These are phyloP conservation scores for Torulaspora indica DNA, from an alignment of 805 yeast species.

Conservation along the genomic window DNA sequence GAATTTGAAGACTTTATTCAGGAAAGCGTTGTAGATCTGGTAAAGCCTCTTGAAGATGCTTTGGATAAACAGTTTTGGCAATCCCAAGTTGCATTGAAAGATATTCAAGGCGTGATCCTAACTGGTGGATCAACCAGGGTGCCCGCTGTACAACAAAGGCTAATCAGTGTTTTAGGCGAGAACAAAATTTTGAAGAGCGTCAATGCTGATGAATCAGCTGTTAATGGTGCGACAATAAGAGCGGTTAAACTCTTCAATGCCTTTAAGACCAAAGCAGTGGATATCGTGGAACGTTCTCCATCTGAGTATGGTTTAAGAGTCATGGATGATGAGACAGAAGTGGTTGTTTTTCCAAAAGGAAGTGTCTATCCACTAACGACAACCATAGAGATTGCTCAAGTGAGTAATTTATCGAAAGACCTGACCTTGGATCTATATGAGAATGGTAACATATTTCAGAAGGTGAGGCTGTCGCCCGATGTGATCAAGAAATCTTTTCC, in stretches of 20 bases:
- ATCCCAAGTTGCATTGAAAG: conserved; percentile 29
- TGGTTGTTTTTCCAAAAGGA: conserved; percentile 47
- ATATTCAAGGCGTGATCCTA: conserved; percentile 63
- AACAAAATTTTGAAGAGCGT: conserved; percentile 71
- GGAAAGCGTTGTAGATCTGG: conserved; percentile 44
- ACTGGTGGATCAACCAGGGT: conserved; percentile 91
- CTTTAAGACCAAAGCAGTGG: conserved; percentile 55
- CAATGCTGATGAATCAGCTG: conserved; percentile 94
- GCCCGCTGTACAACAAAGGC: conserved; percentile 72
- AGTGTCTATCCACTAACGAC: conserved; percentile 36
- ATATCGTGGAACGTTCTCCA: conserved; percentile 52
- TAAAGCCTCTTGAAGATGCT: conserved; percentile 52
- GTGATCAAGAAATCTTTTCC: conserved; percentile 35
- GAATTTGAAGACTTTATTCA: conserved; percentile 60
- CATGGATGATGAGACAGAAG: conserved; percentile 29
- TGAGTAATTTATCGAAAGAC: conserved; percentile 22
- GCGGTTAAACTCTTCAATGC: conserved; percentile 71
- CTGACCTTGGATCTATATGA: conserved; percentile 37
- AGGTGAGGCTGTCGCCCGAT: conserved; percentile 13
- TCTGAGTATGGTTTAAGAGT: conserved; percentile 43
- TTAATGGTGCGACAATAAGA: conserved; percentile 79
- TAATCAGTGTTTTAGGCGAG: conserved; percentile 51
- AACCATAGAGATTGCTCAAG: conserved; percentile 19
- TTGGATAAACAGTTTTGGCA: conserved; percentile 38
- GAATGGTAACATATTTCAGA: conserved; percentile 18